Evolutionary conservation across 2,329 filamentous ascomycete species (phyloP), one percentile per base, ranked within the genome.

Genomic region (Sporothrix variecibatus): DNA sequence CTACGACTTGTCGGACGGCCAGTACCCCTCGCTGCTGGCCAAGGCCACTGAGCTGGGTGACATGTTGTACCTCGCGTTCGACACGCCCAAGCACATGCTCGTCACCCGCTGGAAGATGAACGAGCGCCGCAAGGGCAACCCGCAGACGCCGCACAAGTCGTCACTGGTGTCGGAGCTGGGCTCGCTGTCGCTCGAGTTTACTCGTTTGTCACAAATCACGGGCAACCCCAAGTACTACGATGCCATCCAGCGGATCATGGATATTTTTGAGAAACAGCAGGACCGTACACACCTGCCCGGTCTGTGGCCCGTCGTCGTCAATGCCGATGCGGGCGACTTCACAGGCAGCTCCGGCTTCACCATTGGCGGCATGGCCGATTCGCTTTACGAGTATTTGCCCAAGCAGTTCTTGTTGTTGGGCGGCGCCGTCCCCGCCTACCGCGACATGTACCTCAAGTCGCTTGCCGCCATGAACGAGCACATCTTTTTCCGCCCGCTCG

Each of bases 161-260:
- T 84, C 85, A 77, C 51, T 71, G 2, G 81, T 82, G 8, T 86
- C 86, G 38, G 84, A 84, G n/a, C 82, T 83, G 20, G 92, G 92
- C 43, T 92, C 91, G 11, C 84, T 95, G 73, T 90, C 89, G 9
- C 81, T 95, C 20, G 90, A 92, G 78, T 88, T 92, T 76, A 91
- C 90, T 11, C 86, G 90, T 64, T 82, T 92, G 17, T 87, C 88
- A 20, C 89, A 91, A 79, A 80, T 92, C 43, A 91, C 89, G 1
- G 86, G 86, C 58, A 86, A 90, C 78, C 82, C 85, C 78, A 87
- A 86, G 77, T 91, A 85, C 81, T 91, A 90, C 78, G 90, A 91
- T 80, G 89, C 88, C 9, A 82, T 89, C 3, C 84, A 89, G 78
- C 84, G 89, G 58, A 87, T 92, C 75, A 84, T 85, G 17, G 84